Evolutionary conservation across 768 basidiomycete genomes (phyloP).

Genomic region (Asterophora parasitica): DNA sequence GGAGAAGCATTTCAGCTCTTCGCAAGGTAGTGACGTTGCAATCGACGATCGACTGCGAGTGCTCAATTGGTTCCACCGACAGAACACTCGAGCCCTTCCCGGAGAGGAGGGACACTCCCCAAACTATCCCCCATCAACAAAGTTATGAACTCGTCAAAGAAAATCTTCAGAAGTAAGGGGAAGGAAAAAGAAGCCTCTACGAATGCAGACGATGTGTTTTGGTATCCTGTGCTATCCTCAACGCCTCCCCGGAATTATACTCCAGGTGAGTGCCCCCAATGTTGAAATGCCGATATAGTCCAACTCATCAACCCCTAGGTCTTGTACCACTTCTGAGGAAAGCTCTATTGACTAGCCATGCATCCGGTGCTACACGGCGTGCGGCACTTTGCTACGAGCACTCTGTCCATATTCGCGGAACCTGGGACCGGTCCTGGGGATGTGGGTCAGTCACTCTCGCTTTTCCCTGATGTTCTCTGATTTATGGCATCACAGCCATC

Average conservation of each 20-base stretch:
- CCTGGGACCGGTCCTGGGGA: slow-evolving; percentile 68
- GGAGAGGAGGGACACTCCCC: neutral
- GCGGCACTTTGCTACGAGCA: slow-evolving; percentile 63
- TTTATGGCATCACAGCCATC: slow-evolving; percentile 46
- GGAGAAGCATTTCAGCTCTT: slow-evolving; percentile 37
- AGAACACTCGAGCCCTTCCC: neutral
- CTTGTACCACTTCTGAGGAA: slow-evolving; percentile 60
- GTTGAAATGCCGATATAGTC: neutral
- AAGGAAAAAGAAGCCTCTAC: slow-evolving; percentile 12
- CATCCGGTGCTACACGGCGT: slow-evolving; percentile 42
- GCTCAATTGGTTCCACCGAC: no score
- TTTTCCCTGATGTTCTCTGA: no score
- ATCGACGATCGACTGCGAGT: no score
- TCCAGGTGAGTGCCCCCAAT: slow-evolving; percentile 44
- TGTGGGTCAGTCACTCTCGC: slow-evolving; percentile 44
- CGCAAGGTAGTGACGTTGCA: neutral
- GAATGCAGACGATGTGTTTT: slow-evolving; percentile 52
- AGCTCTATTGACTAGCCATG: slow-evolving; percentile 47
- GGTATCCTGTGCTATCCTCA: slow-evolving; percentile 45
- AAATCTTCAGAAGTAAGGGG: neutral
- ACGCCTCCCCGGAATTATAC: slow-evolving; percentile 52
- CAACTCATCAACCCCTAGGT: slow-evolving; percentile 32
- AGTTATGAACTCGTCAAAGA: neutral
- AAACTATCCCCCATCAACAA: neutral
- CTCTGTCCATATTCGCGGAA: slow-evolving; percentile 57